Percentiles rank a stretch among this genome's conserved stretches.
Conservation (phyloP, 169 alveolate species). For the Plasmodium fragile region DNA sequence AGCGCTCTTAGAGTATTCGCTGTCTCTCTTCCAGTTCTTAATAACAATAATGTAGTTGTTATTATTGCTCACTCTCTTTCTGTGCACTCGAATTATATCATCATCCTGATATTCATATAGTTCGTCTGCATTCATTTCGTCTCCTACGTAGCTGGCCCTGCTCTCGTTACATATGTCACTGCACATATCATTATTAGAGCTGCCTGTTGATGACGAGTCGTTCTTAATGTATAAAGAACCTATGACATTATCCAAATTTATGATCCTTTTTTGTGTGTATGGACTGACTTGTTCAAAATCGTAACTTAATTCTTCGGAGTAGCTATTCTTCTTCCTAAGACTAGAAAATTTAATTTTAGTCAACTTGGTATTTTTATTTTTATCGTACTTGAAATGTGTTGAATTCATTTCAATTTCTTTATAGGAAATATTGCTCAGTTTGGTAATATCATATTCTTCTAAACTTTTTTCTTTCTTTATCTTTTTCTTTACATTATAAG, state of each 20-base stretch:
- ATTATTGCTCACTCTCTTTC: slow-evolving; percentile 2
- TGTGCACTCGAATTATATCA: background rate
- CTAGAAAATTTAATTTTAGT: slow-evolving; percentile 29
- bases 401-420: slow-evolving; percentile 52
- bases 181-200: background rate
- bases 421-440: slow-evolving; percentile 25
- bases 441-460: slow-evolving; percentile 35
- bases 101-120: slow-evolving; percentile 12
- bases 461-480: slow-evolving; percentile 18
- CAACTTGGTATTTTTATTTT: slow-evolving; percentile 20
- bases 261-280: slow-evolving; percentile 4
- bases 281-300: slow-evolving; percentile 27
- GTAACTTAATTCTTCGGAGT: slow-evolving; percentile 15
- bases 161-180: slow-evolving; percentile 30
- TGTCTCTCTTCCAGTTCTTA: slow-evolving; percentile 29
- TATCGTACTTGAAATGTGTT: slow-evolving; percentile 16
- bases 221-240: slow-evolving; percentile 21
- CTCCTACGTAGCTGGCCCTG: slow-evolving; percentile 6
- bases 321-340: slow-evolving; percentile 3
- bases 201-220: background rate
- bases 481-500: slow-evolving; percentile 28
- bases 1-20: background rate
- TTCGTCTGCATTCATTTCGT: slow-evolving; percentile 26
- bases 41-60: slow-evolving; percentile 33
- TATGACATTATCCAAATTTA: slow-evolving; percentile 25